Evolutionary conservation across 495 filamentous ascomycete species (phyloP).

Genomic region (Neurospora sp.): DNA sequence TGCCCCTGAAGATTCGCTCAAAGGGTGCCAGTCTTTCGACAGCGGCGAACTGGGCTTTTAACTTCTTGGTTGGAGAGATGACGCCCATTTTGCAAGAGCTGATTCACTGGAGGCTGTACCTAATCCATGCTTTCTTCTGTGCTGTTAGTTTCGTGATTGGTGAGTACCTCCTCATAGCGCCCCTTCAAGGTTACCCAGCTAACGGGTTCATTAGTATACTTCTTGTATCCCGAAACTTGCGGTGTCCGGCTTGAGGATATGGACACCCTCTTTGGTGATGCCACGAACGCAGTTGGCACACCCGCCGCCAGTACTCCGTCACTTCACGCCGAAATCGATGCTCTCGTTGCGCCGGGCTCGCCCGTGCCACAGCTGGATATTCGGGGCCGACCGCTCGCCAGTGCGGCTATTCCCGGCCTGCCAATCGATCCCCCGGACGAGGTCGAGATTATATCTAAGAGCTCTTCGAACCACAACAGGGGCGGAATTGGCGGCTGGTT

Average conservation of each 20-base stretch:
- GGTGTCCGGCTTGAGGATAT: slow-evolving; percentile 95
- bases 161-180: slow-evolving; percentile 37
- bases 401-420: slow-evolving; percentile 27
- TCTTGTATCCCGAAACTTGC: slow-evolving; percentile 92
- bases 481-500: slow-evolving; percentile 40
- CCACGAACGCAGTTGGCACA: slow-evolving; percentile 57
- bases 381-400: slow-evolving; percentile 30
- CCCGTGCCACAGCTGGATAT: slow-evolving; percentile 73
- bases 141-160: slow-evolving; percentile 92
- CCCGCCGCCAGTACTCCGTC: slow-evolving; percentile 43
- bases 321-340: slow-evolving; percentile 55
- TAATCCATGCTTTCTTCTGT: slow-evolving; percentile 96
- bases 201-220: slow-evolving; percentile 60
- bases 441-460: slow-evolving; percentile 17
- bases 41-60: slow-evolving; percentile 95
- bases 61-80: slow-evolving; percentile 91
- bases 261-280: slow-evolving; percentile 83
- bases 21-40: slow-evolving; percentile 97
- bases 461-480: slow-evolving; percentile 11
- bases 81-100: slow-evolving; percentile 84
- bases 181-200: not conserved
- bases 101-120: slow-evolving; percentile 87
- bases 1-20: slow-evolving; percentile 91
- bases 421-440: slow-evolving; percentile 29
- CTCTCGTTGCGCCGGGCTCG: slow-evolving; percentile 59